Evolutionary conservation across 139 green algal species (phyloP).

Genomic region (Asterochloris erici): DNA sequence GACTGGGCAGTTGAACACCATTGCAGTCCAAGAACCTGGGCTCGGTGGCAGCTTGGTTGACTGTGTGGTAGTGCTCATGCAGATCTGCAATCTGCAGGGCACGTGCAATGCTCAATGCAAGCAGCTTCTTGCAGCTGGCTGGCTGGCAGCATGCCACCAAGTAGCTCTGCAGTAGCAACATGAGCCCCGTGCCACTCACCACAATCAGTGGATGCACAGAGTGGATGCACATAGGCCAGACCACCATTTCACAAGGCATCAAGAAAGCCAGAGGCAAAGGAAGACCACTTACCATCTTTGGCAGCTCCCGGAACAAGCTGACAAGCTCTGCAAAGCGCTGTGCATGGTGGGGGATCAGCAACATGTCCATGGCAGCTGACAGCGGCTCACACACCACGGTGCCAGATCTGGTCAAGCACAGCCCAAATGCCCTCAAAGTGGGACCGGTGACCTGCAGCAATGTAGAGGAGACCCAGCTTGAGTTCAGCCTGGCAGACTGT

Average conservation of each 20-base stretch:
- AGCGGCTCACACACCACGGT: background rate
- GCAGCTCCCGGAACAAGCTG: background rate
- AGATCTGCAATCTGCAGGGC: background rate
- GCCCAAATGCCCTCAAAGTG: background rate
- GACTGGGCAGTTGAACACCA: background rate
- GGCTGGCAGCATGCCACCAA: too few relatives aligned
- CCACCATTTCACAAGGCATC: too few relatives aligned
- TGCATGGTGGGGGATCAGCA: background rate
- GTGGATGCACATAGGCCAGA: too few relatives aligned
- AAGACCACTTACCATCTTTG: background rate
- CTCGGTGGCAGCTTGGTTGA: too few relatives aligned
- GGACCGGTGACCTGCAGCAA: background rate
- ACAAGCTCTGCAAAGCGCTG: background rate
- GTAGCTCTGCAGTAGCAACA: too few relatives aligned
- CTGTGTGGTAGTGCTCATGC: background rate
- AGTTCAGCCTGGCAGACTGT: too few relatives aligned
- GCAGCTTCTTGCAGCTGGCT: too few relatives aligned
- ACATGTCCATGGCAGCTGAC: slow-evolving; percentile 1
- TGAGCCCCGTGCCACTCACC: too few relatives aligned
- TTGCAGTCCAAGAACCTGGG: background rate
- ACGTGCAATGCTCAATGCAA: background rate
- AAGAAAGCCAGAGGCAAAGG: too few relatives aligned
- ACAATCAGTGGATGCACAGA: too few relatives aligned
- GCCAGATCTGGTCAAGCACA: background rate
- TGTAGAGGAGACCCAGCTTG: too few relatives aligned